phyloP scores from a whole-genome alignment of 2,329 filamentous ascomycete genomes.

The Coniochaeta prunicola region DNA sequence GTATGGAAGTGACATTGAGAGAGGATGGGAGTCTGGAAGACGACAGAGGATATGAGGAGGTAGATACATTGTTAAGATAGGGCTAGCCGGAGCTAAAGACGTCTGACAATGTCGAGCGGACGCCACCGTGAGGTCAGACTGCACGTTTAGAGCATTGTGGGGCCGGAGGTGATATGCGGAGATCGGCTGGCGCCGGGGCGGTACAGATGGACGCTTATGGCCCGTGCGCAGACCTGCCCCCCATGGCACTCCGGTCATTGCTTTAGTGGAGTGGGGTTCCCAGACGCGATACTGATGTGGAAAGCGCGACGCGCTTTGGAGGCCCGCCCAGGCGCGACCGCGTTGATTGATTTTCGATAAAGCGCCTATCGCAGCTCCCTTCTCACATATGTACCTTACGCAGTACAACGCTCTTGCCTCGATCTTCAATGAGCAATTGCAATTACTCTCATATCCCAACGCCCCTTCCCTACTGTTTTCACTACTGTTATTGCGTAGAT shows the following conservation, averaged over 20 bases:
- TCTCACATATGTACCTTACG: too few relatives aligned
- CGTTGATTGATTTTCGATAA: slow-evolving; percentile 1
- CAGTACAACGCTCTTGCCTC: background rate
- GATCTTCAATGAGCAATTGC: background rate
- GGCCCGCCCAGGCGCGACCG: background rate
- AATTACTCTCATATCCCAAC: background rate
- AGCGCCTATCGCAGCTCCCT: background rate
- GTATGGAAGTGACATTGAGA: background rate
- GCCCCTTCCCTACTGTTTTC: background rate
- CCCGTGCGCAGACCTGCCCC: background rate
- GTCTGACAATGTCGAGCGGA: background rate
- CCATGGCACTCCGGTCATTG: too few relatives aligned
- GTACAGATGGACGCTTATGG: background rate
- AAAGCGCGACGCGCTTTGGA: background rate
- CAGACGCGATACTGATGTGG: background rate
- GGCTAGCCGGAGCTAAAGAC: background rate
- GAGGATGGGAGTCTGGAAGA: background rate
- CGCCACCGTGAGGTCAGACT: background rate
- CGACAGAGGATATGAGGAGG: background rate
- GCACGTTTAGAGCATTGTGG: background rate
- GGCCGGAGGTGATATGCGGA: background rate
- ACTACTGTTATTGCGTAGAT: slow-evolving; percentile 1
- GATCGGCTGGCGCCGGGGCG: background rate
- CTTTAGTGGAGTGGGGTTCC: background rate
- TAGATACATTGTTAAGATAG: background rate